phyloP scores from a whole-genome alignment of 441 rosid species.

The Bruguiera hainesii region DNA sequence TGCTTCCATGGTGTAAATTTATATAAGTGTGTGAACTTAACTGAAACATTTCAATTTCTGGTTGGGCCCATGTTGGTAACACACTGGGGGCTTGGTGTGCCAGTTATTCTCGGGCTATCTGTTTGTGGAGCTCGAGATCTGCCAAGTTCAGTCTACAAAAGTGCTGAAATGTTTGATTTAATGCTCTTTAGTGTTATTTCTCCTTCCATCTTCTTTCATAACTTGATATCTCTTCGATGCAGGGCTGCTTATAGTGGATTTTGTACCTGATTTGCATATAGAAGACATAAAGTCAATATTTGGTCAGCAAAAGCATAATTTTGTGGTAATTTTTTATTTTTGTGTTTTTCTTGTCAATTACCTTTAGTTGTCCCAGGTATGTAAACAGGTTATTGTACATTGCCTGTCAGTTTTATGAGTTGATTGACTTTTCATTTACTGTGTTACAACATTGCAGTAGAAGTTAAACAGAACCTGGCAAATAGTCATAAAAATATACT shows the following conservation, averaged over 20 bases:
- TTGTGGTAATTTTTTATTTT: constrained; percentile 41
- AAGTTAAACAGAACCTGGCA: background rate
- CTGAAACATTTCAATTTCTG: constrained; percentile 31
- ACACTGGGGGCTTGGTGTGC: constrained; percentile 97
- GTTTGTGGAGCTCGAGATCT: constrained; percentile 94
- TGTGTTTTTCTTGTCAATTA: constrained; percentile 3
- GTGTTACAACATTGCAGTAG: background rate
- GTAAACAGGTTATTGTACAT: background rate
- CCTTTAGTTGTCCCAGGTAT: constrained; percentile 2
- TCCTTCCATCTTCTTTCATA: constrained; percentile 1
- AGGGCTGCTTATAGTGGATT: constrained; percentile 73
- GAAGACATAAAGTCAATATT: constrained; percentile 62
- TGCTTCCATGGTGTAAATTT: background rate
- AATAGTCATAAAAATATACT: background rate
- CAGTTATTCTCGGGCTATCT: constrained; percentile 78
- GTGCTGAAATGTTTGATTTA: constrained; percentile 22
- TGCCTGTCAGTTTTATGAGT: background rate
- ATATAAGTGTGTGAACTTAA: constrained; percentile 2
- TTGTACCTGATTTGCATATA: constrained; percentile 68
- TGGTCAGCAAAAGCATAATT: constrained; percentile 54
- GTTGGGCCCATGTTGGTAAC: constrained; percentile 89
- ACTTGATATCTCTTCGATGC: constrained; percentile 32
- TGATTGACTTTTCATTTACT: background rate
- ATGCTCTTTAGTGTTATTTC: constrained; percentile 2
- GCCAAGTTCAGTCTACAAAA: constrained; percentile 60